Base-by-base conservation (phyloP, 2,329 filamentous ascomycete species). In the Pseudogymnoascus sp. region DNA sequence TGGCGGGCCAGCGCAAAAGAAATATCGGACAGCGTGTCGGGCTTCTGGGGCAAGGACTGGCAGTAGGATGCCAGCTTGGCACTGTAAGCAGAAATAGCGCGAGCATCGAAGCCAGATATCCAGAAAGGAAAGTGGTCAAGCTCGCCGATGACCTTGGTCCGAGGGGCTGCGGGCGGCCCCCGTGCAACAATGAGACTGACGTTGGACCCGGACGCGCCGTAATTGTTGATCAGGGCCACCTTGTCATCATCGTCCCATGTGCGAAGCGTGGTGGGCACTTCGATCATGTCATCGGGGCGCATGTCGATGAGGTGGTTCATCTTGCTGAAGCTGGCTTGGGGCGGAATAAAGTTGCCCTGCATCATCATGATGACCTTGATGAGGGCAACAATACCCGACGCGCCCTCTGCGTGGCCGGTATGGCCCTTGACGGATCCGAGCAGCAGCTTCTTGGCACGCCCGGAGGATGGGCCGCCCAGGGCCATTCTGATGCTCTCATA, bases 241-340 rank as follows among this genome's bases (percentile, higher is more conserved):
- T 61, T 62, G 7, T 61, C 52, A 27, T 48, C 21, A 10, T 33
- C 25, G 15, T 65, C 35, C 35, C 55, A 59, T 10, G 55, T 15
- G 13, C 15, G 10, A 18, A 59, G 55, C 10, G 15, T 25, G 12
- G 55, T 59, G 8, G 55, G 10, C 18, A 59, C 31, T 10, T 29
- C 55, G 12, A 59, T 59, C 55, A 29, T 59, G 27, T 59, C 55
- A 3, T 13, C 12, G n/a, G 40, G 29, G 21, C 70, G 69, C 4
- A 68, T 60, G 5, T 77, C 35, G 76, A 1, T 79, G 64, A 52
- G 70, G 5, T 65, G 71, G 58, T 78, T 78, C 60, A 78, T 70
- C 37, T 67, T 36, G 52, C 64, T 18, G 55, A 72, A 71, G 29
- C 65, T 71, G 5, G 70, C 65, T 58, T 71, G 71, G 10, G 64